Conservation (phyloP, 1,284 basidiomycete species). For the Melampsora occidentalis region DNA sequence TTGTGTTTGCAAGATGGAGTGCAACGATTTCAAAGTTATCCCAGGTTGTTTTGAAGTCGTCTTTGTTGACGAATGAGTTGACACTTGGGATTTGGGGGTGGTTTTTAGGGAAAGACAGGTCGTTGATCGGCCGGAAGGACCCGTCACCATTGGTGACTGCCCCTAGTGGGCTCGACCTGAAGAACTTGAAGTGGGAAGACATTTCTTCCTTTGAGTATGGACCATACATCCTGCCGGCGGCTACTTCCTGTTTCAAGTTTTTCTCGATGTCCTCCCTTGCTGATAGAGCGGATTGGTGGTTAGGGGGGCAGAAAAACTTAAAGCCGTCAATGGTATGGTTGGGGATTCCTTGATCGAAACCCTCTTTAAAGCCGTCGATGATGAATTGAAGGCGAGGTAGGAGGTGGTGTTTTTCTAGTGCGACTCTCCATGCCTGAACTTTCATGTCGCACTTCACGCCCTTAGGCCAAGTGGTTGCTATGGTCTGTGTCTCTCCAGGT, state of each 20-base stretch:
- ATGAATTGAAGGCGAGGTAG: neutral
- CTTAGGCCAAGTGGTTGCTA: no score
- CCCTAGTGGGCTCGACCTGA: neutral
- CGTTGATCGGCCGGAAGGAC: neutral
- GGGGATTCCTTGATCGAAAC: conserved; percentile 13
- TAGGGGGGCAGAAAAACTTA: neutral
- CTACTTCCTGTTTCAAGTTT: no score
- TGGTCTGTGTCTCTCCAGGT: no score
- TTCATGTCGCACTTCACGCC: conserved; percentile 6
- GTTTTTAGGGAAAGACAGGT: neutral
- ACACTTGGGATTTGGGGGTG: neutral
- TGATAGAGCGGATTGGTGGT: neutral
- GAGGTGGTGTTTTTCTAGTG: neutral
- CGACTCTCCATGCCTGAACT: neutral
- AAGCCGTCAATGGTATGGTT: neutral
- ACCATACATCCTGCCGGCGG: no score
- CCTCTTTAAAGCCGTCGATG: conserved; percentile 1
- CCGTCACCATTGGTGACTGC: neutral
- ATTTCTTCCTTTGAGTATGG: no score
- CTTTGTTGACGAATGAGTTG: conserved; percentile 14
- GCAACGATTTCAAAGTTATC: no score
- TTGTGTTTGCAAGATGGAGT: no score
- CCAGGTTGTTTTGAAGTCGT: no score
- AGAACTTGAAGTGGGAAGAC: neutral
- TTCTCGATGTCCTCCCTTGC: neutral